Base-by-base conservation (phyloP, 805 yeast species). In the Lipomyces orientalis region DNA sequence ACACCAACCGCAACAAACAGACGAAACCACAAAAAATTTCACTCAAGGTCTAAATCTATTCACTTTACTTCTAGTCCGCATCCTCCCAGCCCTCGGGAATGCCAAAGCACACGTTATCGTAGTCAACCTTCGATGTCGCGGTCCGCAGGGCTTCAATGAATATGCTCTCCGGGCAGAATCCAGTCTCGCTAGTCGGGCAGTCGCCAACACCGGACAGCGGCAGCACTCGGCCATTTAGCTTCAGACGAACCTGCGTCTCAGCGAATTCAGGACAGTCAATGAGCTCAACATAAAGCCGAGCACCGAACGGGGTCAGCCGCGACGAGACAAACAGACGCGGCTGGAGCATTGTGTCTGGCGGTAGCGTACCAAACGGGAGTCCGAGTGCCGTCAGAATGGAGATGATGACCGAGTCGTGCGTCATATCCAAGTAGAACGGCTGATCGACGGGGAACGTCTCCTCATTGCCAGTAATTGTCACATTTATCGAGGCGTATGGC, bases 361-460 rank as follows among this genome's bases (percentile, higher is more conserved):
- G 83, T 54, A 86, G 80, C 54, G 81, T 79, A 9, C 70, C 71
- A 29, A 68, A 62, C 2, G 69, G 81, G 58, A 90, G 76, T 7
- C 91, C 93, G 59, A 90, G 78, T 1, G 94, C 90, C 35, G 90
- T 80, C 73, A 88, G 79, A 72, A 83, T 87, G 54, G 88, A 80
- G 69, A 87, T 81, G 54, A 90, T 77, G 69, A 88, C 89, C 51
- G 89, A 84, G 76, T 91, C 97, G 75, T 91, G 97, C 16, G 91
- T 82, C 80, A 90, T 88, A 71, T 87, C 89, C 71, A 90, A 81
- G 82, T 88, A 88, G 58, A 90, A 80, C 64, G 84, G 83, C 75
- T 77, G 85, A 67, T 80, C 83, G 31, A 77, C 70, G 25, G 84
- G 84, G 75, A 81, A 80, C 10, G 76, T 73, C 25, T 60, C 74